Evolutionary conservation across 441 rosid species (phyloP).

Genomic region (Bocquillonia castaneifolia): DNA sequence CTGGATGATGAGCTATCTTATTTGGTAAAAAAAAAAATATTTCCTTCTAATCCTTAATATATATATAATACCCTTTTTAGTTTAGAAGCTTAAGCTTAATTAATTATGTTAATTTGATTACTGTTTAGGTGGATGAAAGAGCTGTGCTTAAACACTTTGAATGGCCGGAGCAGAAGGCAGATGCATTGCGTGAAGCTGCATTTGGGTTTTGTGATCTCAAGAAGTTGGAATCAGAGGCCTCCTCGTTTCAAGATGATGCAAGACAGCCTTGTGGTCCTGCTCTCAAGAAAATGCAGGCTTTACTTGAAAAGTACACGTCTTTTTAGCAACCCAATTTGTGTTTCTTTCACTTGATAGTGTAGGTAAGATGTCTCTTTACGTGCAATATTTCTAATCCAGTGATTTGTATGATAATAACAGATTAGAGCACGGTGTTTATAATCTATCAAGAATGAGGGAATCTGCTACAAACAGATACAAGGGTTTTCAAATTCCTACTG

Average conservation of each 20-base stretch:
- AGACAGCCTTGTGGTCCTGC: conserved; percentile 62
- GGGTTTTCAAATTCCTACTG: conserved; percentile 65
- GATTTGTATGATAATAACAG: conserved; percentile 28
- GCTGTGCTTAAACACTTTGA: conserved; percentile 91
- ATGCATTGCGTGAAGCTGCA: conserved; percentile 87
- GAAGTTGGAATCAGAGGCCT: conserved; percentile 75
- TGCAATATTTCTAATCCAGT: background rate
- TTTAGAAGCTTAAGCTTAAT: background rate
- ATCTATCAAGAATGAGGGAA: conserved; percentile 84
- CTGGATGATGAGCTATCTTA: conserved; percentile 90
- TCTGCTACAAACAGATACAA: conserved; percentile 62
- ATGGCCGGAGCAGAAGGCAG: conserved; percentile 95
- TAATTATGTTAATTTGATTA: background rate
- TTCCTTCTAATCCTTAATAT: background rate
- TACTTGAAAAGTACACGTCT: conserved; percentile 64
- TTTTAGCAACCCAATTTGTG: background rate
- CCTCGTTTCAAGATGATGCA: conserved; percentile 53
- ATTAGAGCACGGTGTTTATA: conserved; percentile 88
- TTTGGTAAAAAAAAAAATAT: conserved; percentile 38
- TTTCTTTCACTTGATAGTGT: background rate
- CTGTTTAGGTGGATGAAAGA: conserved; percentile 75
- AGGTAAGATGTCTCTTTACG: background rate
- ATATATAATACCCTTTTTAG: background rate
- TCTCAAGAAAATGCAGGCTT: conserved; percentile 84
- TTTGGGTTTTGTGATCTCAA: conserved; percentile 79